These are phyloP conservation scores for Parietaria judaica DNA, from an alignment of 306 rosid species.

Conservation along the genomic window DNA sequence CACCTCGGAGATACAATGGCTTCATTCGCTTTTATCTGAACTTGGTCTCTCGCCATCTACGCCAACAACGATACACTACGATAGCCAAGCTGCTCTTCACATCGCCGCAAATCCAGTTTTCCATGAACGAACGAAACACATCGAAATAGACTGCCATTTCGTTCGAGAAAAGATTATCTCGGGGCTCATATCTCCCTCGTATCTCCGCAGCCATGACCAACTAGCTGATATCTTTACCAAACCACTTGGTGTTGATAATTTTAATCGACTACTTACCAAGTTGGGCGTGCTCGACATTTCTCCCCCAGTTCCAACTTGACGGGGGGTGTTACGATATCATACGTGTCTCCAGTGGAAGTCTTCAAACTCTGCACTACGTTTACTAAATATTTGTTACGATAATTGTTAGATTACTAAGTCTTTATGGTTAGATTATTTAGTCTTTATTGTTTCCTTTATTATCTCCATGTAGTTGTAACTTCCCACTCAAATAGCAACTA, in stretches of 20 bases:
- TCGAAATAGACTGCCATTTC: constrained; percentile 5
- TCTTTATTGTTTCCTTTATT: too few relatives aligned
- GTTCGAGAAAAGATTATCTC: not conserved
- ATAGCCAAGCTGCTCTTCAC: not conserved
- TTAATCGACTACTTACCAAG: not conserved
- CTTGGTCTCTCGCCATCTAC: not conserved
- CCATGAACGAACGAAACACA: not conserved
- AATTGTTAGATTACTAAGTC: too few relatives aligned
- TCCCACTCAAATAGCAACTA: too few relatives aligned
- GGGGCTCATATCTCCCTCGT: not conserved
- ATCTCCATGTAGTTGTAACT: too few relatives aligned
- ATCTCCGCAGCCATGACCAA: not conserved
- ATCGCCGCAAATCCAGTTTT: not conserved
- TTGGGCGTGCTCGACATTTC: not conserved
- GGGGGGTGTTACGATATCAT: not conserved
- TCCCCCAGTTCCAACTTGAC: not conserved
- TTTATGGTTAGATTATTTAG: too few relatives aligned
- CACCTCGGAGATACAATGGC: not conserved
- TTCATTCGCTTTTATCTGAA: not conserved
- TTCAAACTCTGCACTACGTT: too few relatives aligned
- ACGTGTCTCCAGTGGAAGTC: too few relatives aligned
- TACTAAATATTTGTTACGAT: too few relatives aligned
- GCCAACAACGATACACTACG: not conserved
- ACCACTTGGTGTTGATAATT: not conserved
- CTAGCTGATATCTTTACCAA: not conserved